These are phyloP conservation scores for Selenicereus undatus DNA, from an alignment of 148 eudicot species.

Conservation along the genomic window DNA sequence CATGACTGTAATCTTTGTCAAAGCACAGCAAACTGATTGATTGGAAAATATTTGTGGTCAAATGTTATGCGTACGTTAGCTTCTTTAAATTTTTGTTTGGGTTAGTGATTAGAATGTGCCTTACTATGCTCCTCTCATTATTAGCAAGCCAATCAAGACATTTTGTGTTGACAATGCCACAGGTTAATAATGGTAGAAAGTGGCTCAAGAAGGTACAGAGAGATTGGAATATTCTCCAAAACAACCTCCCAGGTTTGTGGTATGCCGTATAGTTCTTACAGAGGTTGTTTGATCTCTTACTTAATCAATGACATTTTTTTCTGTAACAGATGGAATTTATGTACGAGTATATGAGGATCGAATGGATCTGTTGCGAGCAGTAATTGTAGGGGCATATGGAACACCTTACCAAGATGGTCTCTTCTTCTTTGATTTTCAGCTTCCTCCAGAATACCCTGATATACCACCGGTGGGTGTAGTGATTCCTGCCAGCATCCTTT, in stretches of 20 bases:
- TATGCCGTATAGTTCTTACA: constrained; percentile 3
- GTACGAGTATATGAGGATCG: constrained; percentile 95
- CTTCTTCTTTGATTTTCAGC: constrained; percentile 96
- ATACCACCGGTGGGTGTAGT: constrained; percentile 78
- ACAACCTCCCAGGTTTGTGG: constrained; percentile 76
- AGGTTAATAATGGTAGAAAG: constrained; percentile 73
- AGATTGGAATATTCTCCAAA: constrained; percentile 95
- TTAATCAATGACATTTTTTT: neutral
- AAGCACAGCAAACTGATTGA: neutral
- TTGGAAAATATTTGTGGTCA: neutral
- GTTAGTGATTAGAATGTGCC: neutral
- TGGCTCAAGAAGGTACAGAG: constrained; percentile 94
- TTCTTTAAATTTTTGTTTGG: neutral
- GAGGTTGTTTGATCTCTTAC: neutral
- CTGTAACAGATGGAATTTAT: constrained; percentile 67
- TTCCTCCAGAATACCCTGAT: constrained; percentile 94
- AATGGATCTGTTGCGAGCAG: constrained; percentile 97
- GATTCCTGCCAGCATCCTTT: constrained; percentile 1
- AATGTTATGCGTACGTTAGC: neutral
- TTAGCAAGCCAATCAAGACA: constrained; percentile 1
- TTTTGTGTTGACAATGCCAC: constrained; percentile 17
- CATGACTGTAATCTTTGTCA: neutral
- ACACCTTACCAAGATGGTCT: constrained; percentile 99
- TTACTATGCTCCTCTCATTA: neutral
- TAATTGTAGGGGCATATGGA: constrained; percentile 93